A percentile compares a stretch with the other conserved stretches of the same genome.
Evolutionary conservation across 1,139 yeast genomes (phyloP).

Genomic region (Martiniozyma asiatica): DNA sequence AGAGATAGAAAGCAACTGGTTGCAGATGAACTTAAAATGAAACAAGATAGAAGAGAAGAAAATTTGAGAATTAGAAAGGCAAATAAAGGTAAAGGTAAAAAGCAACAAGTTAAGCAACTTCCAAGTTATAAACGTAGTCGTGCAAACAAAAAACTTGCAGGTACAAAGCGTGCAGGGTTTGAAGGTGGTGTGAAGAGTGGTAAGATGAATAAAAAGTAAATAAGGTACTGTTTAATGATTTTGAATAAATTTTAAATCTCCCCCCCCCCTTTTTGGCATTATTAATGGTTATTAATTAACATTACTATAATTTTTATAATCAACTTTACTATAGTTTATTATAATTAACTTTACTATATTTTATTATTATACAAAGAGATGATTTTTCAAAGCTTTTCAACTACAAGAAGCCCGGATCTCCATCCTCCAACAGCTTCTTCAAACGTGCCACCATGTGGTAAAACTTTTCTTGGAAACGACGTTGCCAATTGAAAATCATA

Average conservation of each 20-base stretch:
- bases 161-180: conserved; percentile 46
- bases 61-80: conserved; percentile 74
- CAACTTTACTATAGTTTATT: too few relatives aligned
- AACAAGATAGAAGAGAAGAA: conserved; percentile 78
- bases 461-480: conserved; percentile 43
- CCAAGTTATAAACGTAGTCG: conserved; percentile 47
- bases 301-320: too few relatives aligned
- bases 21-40: conserved; percentile 59
- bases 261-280: too few relatives aligned
- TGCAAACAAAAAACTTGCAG: conserved; percentile 12
- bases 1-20: conserved; percentile 73
- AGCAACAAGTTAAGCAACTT: conserved; percentile 53
- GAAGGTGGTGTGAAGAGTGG: conserved; percentile 30
- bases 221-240: neutral
- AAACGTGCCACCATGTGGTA: conserved; percentile 16
- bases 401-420: too few relatives aligned
- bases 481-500: conserved; percentile 37
- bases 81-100: conserved; percentile 62
- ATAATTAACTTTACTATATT: too few relatives aligned
- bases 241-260: too few relatives aligned
- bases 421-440: too few relatives aligned
- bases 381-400: too few relatives aligned
- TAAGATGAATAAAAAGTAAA: conserved; percentile 5
- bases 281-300: too few relatives aligned
- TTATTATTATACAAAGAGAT: too few relatives aligned